Base-by-base conservation (phyloP, 148 eudicot species). In the Agrostemma githago region DNA sequence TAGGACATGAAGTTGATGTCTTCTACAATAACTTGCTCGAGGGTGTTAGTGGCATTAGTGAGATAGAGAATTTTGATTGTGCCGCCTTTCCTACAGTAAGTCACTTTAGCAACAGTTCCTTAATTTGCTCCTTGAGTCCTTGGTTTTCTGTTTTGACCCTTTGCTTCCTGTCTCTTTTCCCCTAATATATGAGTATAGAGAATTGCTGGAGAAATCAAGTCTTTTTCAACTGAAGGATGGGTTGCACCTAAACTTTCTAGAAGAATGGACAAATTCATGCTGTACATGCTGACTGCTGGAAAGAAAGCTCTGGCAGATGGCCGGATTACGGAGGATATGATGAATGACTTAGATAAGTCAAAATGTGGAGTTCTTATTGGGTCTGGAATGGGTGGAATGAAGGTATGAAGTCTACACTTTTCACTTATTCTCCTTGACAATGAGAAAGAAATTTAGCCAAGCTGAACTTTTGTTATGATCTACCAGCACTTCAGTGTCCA, bases 361-460 rank as follows among this genome's bases (percentile, higher is more conserved):
- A 89, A 77, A 80, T 91, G 97, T 79, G 98, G 98, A 37, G 97
- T 94, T 70, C 77, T 94, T 74, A 91, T 94, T 82, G 98, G 98
- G 66, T 94, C 98, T 62, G 98, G 91, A 64, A 88, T 94, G 95
- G 98, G 98, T 70, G 98, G 98, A 72, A 94, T 94, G 97, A 88
- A 94, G 96, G 98, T 94, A 82, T 94, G 77, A 44, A 17, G 5
- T 71, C 72, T 43, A 44, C 21, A 73, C 34, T 8, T 62, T 74
- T 71, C 14, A 16, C 72, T 26, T 75, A 2, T 65, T 37, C 51
- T 67, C 10, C 15, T 63, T 63, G 40, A 17, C 69, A 66, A 53
- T 68, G 69, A 48, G 68, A 38, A 11, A 19, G 62, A 73, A 11
- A 41, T 40, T 1, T 61, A 8, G 6, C 5, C 59, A 12, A 72